Percentiles rank a stretch among this genome's conserved stretches.
Conservation (phyloP, 2,329 filamentous ascomycete species). For the Cytospora mali region DNA sequence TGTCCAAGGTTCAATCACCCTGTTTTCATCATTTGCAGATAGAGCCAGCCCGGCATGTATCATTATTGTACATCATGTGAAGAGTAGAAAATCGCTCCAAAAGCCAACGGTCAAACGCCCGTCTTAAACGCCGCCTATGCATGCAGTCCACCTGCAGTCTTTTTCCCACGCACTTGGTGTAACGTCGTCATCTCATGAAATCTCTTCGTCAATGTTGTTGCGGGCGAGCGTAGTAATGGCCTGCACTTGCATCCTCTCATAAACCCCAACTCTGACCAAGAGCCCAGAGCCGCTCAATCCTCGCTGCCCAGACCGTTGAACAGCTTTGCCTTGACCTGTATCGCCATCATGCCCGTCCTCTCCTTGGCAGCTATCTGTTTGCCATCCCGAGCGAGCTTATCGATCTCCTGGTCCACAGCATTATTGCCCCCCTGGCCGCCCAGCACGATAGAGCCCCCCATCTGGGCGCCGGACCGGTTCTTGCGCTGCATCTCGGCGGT, state of each 20-base stretch:
- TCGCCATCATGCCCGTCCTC: slow-evolving; percentile 62
- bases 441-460: slow-evolving; percentile 29
- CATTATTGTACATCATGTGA: slow-evolving; percentile 21
- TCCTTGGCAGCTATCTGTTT: slow-evolving; percentile 64
- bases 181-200: slow-evolving; percentile 10
- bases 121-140: slow-evolving; percentile 27
- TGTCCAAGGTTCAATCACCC: not conserved
- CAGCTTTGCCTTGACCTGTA: slow-evolving; percentile 64
- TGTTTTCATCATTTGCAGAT: not conserved
- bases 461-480: slow-evolving; percentile 33
- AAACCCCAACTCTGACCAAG: not conserved
- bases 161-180: not conserved
- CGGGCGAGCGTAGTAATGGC: slow-evolving; percentile 8
- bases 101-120: slow-evolving; percentile 16
- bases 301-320: slow-evolving; percentile 51
- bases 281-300: slow-evolving; percentile 1
- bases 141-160: slow-evolving; percentile 8
- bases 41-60: slow-evolving; percentile 7
- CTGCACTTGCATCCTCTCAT: slow-evolving; percentile 3
- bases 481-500: slow-evolving; percentile 43
- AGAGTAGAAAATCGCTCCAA: slow-evolving; percentile 17
- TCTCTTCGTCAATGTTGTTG: slow-evolving; percentile 2
- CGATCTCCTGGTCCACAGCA: slow-evolving; percentile 52
- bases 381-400: slow-evolving; percentile 63
- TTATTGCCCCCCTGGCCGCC: slow-evolving; percentile 32